phyloP scores from a whole-genome alignment of 306 rosid genomes.

The Gillenia trifoliata region DNA sequence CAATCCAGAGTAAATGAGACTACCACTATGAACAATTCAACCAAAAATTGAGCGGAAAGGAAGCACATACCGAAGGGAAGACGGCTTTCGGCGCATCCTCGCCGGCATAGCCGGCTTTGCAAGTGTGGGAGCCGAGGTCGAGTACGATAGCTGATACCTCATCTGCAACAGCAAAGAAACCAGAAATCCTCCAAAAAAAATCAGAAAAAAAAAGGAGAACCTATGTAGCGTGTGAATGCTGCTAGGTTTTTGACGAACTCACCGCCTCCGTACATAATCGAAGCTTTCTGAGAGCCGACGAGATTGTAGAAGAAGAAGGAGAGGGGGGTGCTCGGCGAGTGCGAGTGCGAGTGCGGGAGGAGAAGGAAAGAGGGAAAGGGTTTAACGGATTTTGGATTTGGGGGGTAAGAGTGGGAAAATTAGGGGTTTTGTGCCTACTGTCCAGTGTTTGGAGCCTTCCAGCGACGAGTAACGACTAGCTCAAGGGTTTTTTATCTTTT shows the following conservation, averaged over 20 bases:
- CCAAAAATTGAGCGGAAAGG: not conserved
- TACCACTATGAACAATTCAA: not conserved
- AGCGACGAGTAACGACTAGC: not conserved
- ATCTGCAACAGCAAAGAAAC: constrained; percentile 35
- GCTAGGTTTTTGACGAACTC: constrained; percentile 25
- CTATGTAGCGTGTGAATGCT: not conserved
- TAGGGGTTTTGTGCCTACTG: not conserved
- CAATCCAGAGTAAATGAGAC: not conserved
- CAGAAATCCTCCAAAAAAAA: not conserved
- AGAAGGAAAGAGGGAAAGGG: not conserved
- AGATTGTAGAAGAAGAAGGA: not conserved
- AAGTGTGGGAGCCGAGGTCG: constrained; percentile 94
- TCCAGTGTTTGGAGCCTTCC: not conserved
- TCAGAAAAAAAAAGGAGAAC: not conserved
- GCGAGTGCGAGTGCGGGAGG: not conserved
- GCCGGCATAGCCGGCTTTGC: constrained; percentile 98
- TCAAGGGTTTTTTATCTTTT: not conserved
- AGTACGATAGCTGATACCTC: constrained; percentile 92
- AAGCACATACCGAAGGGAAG: constrained; percentile 72
- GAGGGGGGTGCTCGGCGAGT: not conserved
- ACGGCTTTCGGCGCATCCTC: constrained; percentile 99
- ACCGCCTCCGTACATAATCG: constrained; percentile 95
- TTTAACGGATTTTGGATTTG: not conserved
- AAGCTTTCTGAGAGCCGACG: constrained; percentile 15
- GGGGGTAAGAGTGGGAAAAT: not conserved